A percentile compares a stretch with the other conserved stretches of the same genome.
These are phyloP conservation scores for Nowakowskiella sp. DNA, from an alignment of 192 early-diverging fungal species.

Conservation along the genomic window DNA sequence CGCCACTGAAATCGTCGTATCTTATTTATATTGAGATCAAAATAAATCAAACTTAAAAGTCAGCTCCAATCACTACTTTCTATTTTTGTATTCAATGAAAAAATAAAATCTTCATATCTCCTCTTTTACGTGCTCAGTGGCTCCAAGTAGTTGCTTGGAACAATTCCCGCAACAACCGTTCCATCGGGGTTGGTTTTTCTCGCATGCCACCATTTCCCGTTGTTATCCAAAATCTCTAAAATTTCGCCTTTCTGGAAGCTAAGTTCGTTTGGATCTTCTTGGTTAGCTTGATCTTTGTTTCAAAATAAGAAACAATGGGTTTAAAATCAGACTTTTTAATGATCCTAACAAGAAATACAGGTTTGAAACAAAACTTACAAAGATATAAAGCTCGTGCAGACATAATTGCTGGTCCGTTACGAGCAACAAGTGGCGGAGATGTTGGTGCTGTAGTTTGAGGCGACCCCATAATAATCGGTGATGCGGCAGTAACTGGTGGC, in stretches of 20 bases:
- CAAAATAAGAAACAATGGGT: background rate
- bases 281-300: conserved; percentile 68
- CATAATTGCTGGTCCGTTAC: background rate
- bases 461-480: conserved; percentile 1
- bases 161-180: conserved; percentile 64
- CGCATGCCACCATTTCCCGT: conserved; percentile 98
- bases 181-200: conserved; percentile 59
- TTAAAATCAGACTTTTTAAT: background rate
- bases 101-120: too few species aligned
- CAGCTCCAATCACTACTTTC: too few species aligned
- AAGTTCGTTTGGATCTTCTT: conserved; percentile 84
- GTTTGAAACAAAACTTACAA: too few species aligned
- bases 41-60: too few species aligned
- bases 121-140: too few species aligned
- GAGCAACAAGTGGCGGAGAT: background rate
- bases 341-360: too few species aligned
- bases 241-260: conserved; percentile 81
- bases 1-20: too few species aligned
- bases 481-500: background rate
- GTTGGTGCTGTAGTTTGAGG: background rate
- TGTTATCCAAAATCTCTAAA: conserved; percentile 77
- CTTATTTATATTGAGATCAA: too few species aligned
- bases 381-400: conserved; percentile 9
- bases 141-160: conserved; percentile 74
- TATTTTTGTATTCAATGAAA: too few species aligned